Percentiles rank a stretch among this genome's conserved stretches.
phyloP scores from a whole-genome alignment of 1,139 yeast genomes.

The Tardiomyces blankii region DNA sequence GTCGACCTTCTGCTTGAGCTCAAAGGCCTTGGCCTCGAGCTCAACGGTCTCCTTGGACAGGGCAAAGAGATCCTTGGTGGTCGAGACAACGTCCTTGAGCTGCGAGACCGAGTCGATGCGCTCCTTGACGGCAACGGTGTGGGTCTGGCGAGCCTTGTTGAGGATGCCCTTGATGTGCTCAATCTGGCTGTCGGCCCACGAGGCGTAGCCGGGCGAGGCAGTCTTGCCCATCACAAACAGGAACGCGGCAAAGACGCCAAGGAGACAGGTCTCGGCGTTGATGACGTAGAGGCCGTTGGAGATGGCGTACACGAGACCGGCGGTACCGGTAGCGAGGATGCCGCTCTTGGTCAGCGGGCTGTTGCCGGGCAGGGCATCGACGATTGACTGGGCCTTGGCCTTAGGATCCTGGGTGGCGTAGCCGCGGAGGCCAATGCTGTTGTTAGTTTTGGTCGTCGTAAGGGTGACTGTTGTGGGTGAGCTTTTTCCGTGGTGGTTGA shows the following conservation, averaged over 20 bases:
- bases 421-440: slow-evolving; percentile 3
- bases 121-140: slow-evolving; percentile 82
- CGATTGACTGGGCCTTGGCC: slow-evolving; percentile 79
- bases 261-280: slow-evolving; percentile 87
- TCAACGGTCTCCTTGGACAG: slow-evolving; percentile 94
- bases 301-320: slow-evolving; percentile 88
- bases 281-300: slow-evolving; percentile 87
- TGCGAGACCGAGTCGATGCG: slow-evolving; percentile 84
- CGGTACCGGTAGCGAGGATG: slow-evolving; percentile 86
- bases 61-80: slow-evolving; percentile 85
- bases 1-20: slow-evolving; percentile 81
- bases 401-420: slow-evolving; percentile 59
- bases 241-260: slow-evolving; percentile 71
- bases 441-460: not conserved
- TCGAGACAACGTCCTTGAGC: slow-evolving; percentile 82
- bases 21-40: slow-evolving; percentile 89
- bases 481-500: slow-evolving; percentile 1
- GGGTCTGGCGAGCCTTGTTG: slow-evolving; percentile 82
- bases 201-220: slow-evolving; percentile 89
- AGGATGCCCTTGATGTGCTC: slow-evolving; percentile 70
- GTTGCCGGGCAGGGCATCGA: slow-evolving; percentile 92
- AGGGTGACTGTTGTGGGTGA: not conserved
- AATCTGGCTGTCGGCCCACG: slow-evolving; percentile 89
- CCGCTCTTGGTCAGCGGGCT: slow-evolving; percentile 85
- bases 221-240: slow-evolving; percentile 69